Percentiles rank a stretch among this genome's conserved stretches.
Conservation (phyloP, 164 flowering plant genomes). For the Kingdonia uniflora region DNA sequence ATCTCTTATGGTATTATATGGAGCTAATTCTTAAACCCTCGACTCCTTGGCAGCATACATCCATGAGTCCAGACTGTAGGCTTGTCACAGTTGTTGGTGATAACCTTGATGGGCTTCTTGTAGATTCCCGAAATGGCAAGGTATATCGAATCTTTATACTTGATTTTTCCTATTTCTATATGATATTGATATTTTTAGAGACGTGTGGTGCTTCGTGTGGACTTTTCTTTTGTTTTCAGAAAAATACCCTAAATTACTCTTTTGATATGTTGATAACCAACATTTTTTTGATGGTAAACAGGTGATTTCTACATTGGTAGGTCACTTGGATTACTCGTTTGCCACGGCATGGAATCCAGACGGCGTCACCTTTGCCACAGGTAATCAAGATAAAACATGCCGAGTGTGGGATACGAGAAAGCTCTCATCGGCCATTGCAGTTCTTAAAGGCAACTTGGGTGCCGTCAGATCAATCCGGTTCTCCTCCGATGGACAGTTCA, state of each 20-base stretch:
- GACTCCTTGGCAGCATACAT: constrained; percentile 52
- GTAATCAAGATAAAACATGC: constrained; percentile 64
- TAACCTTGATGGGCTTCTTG: constrained; percentile 43
- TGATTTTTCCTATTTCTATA: too few relatives aligned
- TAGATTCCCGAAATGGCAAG: constrained; percentile 60
- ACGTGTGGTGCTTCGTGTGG: too few relatives aligned
- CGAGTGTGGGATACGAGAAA: constrained; percentile 57
- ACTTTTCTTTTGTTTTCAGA: too few relatives aligned
- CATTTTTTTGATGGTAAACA: constrained; percentile 9
- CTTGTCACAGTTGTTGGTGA: constrained; percentile 62
- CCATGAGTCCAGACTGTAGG: constrained; percentile 61
- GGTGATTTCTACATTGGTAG: constrained; percentile 34
- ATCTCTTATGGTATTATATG: not conserved
- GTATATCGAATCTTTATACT: constrained; percentile 18
- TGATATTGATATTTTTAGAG: too few relatives aligned
- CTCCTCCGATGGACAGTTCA: constrained; percentile 50
- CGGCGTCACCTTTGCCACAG: constrained; percentile 52
- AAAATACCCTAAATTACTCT: too few relatives aligned
- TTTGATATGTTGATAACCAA: too few relatives aligned
- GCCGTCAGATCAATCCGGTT: constrained; percentile 47
- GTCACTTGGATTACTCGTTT: constrained; percentile 54
- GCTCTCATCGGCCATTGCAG: constrained; percentile 28
- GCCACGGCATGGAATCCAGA: constrained; percentile 70
- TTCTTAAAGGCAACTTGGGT: constrained; percentile 48
- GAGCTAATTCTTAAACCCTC: not conserved